Conservation (phyloP, 2,329 filamentous ascomycete species). For the Clarireedia hainanense region DNA sequence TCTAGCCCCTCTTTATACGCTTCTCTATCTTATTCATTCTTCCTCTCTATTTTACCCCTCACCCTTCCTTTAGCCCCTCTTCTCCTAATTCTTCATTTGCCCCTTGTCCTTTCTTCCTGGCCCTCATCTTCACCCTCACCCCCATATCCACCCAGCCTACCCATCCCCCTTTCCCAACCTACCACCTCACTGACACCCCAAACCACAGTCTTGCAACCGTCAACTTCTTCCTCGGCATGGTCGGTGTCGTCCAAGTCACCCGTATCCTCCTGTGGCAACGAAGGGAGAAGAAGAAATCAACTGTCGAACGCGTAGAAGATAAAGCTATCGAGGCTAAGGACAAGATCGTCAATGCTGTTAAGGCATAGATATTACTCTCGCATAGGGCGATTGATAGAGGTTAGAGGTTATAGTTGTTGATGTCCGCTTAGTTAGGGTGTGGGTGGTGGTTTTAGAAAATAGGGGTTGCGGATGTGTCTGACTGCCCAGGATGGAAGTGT, state of each 20-base stretch:
- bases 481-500: too few relatives aligned
- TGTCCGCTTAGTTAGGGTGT: too few relatives aligned
- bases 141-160: too few relatives aligned
- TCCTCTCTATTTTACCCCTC: background rate
- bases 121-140: too few relatives aligned
- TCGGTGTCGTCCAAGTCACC: constrained; percentile 73
- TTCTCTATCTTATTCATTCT: background rate
- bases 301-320: constrained; percentile 8
- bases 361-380: constrained; percentile 24
- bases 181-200: background rate
- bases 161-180: too few relatives aligned
- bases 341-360: constrained; percentile 27
- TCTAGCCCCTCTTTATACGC: constrained; percentile 12
- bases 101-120: too few relatives aligned
- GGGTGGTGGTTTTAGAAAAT: too few relatives aligned
- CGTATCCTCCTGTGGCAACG: constrained; percentile 64
- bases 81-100: too few relatives aligned
- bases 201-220: constrained; percentile 70
- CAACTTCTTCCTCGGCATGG: constrained; percentile 94
- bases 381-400: background rate
- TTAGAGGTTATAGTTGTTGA: background rate
- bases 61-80: background rate
- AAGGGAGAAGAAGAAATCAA: constrained; percentile 44
- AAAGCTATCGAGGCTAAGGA: constrained; percentile 19
- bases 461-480: too few relatives aligned